Conservation (phyloP, 78 protist genomes). For the Blattamonas nauphoetae region DNA sequence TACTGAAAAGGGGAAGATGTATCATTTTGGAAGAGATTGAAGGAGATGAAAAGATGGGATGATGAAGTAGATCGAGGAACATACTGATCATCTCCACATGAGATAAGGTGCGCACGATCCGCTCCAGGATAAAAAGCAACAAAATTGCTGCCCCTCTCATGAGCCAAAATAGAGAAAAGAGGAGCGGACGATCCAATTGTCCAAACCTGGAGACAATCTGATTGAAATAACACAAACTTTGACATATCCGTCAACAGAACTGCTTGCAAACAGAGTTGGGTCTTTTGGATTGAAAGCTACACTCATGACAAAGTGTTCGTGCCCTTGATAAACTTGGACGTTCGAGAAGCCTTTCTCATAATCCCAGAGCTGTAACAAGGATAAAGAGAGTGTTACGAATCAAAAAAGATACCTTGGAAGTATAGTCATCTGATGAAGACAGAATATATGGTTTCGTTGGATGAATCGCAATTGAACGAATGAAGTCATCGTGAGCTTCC, state of each 20-base stretch:
- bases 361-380: constrained; percentile 70
- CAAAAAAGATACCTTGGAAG: constrained; percentile 43
- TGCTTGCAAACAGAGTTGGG: constrained; percentile 85
- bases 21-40: neutral
- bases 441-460: constrained; percentile 79
- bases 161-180: constrained; percentile 93
- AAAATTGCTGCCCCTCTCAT: constrained; percentile 90
- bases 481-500: constrained; percentile 93
- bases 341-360: constrained; percentile 84
- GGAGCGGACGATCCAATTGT: constrained; percentile 55
- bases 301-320: constrained; percentile 90
- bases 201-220: constrained; percentile 63
- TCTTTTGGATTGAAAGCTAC: constrained; percentile 93
- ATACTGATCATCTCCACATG: constrained; percentile 88
- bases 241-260: constrained; percentile 89
- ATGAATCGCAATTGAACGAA: constrained; percentile 89
- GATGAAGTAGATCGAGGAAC: neutral
- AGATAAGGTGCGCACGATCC: constrained; percentile 89
- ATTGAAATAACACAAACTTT: constrained; percentile 36
- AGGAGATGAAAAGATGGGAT: neutral
- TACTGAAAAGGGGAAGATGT: neutral
- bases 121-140: constrained; percentile 69
- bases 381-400: neutral
- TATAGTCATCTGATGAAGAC: constrained; percentile 89
- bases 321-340: constrained; percentile 84